These are phyloP conservation scores for Geotrichum australiense DNA, from an alignment of 1,139 yeast species.

Conservation along the genomic window DNA sequence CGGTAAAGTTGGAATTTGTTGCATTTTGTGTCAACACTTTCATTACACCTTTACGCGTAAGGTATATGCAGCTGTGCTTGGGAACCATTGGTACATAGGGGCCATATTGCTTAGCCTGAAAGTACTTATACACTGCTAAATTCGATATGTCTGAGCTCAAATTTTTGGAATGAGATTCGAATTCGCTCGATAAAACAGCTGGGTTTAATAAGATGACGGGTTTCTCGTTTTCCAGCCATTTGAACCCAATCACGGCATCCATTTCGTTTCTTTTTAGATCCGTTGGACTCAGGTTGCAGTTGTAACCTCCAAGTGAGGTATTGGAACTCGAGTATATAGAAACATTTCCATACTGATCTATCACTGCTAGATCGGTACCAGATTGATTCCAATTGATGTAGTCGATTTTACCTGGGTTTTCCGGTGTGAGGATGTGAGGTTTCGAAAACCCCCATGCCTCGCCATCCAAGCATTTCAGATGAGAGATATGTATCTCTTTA, in stretches of 20 bases:
- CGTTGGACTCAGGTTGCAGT: conserved; percentile 24
- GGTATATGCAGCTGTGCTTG: conserved; percentile 64
- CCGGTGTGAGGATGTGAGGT: conserved; percentile 35
- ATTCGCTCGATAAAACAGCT: conserved; percentile 19
- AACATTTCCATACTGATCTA: conserved; percentile 38
- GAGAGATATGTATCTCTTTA: conserved; percentile 44
- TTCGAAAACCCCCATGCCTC: conserved; percentile 58
- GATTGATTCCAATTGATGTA: conserved; percentile 39
- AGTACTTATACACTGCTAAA: conserved; percentile 27
- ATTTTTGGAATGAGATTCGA: conserved; percentile 10
- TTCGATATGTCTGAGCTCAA: conserved; percentile 10
- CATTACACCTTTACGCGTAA: conserved; percentile 58
- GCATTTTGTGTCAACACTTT: conserved; percentile 32
- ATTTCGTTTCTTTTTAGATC: conserved; percentile 25
- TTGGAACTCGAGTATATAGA: conserved; percentile 30
- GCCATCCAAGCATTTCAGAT: conserved; percentile 59
- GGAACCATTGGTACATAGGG: conserved; percentile 59
- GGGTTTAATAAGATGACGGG: conserved; percentile 35
- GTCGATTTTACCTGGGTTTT: conserved; percentile 27
- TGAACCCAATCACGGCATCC: conserved; percentile 44
- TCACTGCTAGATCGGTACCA: conserved; percentile 39
- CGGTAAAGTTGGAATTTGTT: conserved; percentile 28
- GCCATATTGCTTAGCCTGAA: conserved; percentile 58
- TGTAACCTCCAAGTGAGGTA: conserved; percentile 23
- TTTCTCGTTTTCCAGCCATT: conserved; percentile 69